These are phyloP conservation scores for Graphium sp. DNA, from an alignment of 2,329 filamentous ascomycete species.

Conservation along the genomic window DNA sequence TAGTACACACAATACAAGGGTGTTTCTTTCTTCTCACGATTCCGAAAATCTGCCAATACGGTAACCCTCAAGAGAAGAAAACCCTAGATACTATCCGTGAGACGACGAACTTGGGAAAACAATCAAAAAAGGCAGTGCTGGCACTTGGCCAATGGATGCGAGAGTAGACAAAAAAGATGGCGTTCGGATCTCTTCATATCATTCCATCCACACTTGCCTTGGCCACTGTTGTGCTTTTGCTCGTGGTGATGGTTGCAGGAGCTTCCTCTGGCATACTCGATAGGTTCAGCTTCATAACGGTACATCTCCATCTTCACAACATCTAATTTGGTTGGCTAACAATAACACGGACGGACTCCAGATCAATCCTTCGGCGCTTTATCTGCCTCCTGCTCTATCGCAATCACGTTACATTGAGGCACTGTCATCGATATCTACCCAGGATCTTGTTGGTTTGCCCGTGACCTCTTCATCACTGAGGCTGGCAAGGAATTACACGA, in stretches of 20 bases:
- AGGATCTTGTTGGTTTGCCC: constrained; percentile 14
- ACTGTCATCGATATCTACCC: constrained; percentile 13
- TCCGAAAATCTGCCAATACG: too few species aligned
- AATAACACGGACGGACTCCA: constrained; percentile 5
- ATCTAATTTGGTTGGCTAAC: not conserved
- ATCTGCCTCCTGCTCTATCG: constrained; percentile 13
- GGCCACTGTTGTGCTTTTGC: constrained; percentile 9
- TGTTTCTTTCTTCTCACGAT: too few species aligned
- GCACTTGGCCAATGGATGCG: not conserved
- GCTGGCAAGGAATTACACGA: constrained; percentile 12
- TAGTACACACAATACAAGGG: too few species aligned
- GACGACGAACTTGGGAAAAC: too few species aligned
- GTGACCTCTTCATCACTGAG: constrained; percentile 11
- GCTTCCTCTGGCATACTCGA: constrained; percentile 9
- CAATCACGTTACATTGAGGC: constrained; percentile 14
- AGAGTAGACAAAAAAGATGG: constrained; percentile 5
- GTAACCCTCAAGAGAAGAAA: not conserved
- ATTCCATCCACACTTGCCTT: constrained; percentile 10
- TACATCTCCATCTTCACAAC: constrained; percentile 4
- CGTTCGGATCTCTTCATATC: constrained; percentile 1
- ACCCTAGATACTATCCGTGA: not conserved
- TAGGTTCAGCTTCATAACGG: constrained; percentile 15
- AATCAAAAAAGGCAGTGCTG: not conserved
- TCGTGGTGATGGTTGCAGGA: constrained; percentile 14
- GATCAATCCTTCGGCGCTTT: constrained; percentile 13